Base-by-base conservation (phyloP, 306 rosid genomes). In the Abrus precatorius region DNA sequence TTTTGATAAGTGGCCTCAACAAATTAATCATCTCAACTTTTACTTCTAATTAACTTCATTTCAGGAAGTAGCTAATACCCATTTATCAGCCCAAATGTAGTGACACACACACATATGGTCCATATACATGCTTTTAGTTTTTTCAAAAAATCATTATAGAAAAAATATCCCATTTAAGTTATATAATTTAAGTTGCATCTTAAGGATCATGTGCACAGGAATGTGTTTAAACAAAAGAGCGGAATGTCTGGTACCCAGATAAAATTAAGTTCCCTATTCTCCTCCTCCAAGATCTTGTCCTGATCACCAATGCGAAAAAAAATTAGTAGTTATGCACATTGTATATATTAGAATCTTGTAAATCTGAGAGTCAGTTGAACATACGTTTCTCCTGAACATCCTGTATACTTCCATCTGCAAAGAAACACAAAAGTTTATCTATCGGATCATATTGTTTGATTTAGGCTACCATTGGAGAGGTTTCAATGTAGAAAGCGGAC, bases 211-310 rank as follows among this genome's bases (percentile, higher is more conserved):
- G 32, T 36, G 40, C 32, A 1, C 13, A 6, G 29, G 43, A 69
- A 28, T 36, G 4, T 36, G 40, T 36, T 44, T 48, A 20, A 36
- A 34, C 12, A 68, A 47, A 33, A 41, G 30, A 48, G 33, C 5
- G 40, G 40, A 36, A 36, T 36, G 40, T 36, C 40, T 8, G 20
- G 6, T 81, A 92, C 97, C 97, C 88, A 84, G 69, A 82, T 80
- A 49, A 83, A 86, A 54, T 36, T 80, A 38, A 92, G 97, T 65
- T 83, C 89, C 75, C 86, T 82, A 66, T 83, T 71, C 77, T 86
- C 91, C 34, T 89, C 91, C 80, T 89, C 97, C 86, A 88, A 53
- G 45, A 86, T 83, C 75, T 82, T 86, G 1, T 29, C 77, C 95
- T 88, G 81, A 14, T 20, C 40, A 85, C 4, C 34, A 66, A n/a